A percentile compares a stretch with the other conserved stretches of the same genome.
Conservation (phyloP, 768 basidiomycete genomes). For the Leccinum fibrillosum region DNA sequence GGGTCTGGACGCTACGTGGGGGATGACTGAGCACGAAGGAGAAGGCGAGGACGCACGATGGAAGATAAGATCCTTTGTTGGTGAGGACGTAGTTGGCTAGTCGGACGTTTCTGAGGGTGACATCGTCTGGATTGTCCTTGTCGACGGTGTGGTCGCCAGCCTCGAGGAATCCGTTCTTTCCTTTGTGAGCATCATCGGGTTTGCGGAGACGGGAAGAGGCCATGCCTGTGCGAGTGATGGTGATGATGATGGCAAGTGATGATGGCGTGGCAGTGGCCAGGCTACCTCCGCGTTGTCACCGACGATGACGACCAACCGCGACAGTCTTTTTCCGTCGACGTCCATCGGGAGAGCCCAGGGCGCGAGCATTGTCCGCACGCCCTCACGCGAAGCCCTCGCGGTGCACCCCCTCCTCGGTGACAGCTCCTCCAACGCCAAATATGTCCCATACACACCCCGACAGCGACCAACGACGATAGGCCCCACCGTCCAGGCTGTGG, state of each 20-base stretch:
- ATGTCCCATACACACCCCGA: conserved; percentile 76
- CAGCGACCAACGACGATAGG: conserved; percentile 56
- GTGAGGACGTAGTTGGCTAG: conserved; percentile 40
- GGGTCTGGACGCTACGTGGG: conserved; percentile 6
- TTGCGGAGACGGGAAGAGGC: conserved; percentile 6
- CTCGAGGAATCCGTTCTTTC: conserved; percentile 26
- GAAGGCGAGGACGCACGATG: conserved; percentile 32
- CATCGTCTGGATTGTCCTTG: conserved; percentile 19
- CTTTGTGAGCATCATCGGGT: conserved; percentile 7
- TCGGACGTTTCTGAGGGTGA: conserved; percentile 31
- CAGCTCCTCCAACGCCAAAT: conserved; percentile 36
- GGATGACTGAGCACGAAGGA: not conserved
- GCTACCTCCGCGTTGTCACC: not conserved
- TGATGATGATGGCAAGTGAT: not conserved
- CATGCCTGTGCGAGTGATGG: conserved; percentile 3
- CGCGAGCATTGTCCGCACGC: conserved; percentile 36
- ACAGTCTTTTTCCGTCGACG: conserved; percentile 43
- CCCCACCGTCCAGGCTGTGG: conserved; percentile 30
- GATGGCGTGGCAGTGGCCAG: not conserved
- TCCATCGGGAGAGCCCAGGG: conserved; percentile 55
- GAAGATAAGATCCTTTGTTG: conserved; percentile 37
- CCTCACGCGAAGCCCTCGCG: conserved; percentile 52
- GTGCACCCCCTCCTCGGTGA: conserved; percentile 64
- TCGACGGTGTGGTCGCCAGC: conserved; percentile 3
- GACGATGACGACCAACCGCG: conserved; percentile 36